Evolutionary conservation across 352 stramenopile genomes (phyloP), one percentile per base, ranked within the genome.

Genomic region (Aphanomyces stellatus): DNA sequence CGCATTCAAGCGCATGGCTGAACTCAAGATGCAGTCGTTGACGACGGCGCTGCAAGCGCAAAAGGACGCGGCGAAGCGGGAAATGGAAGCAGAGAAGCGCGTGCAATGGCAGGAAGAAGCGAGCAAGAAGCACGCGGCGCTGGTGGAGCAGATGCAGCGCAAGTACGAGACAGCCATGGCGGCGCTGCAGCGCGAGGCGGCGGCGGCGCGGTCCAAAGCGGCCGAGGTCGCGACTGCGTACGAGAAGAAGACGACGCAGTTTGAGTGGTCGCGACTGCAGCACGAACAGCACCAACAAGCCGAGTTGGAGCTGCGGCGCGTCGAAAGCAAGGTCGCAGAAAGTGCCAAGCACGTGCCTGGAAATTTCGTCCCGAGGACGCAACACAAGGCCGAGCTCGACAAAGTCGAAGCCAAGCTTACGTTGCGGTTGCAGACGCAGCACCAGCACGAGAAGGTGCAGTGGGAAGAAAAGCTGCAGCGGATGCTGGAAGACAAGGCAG

Each of bases 381-480:
- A 51, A 30, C 55, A 63, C 55, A 63, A 63, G 25, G 55, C 55
- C 19, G 55, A 63, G 28, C 17, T 63, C 0, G 55, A 63, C 34
- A 63, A 61, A 35, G 4, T 61, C 30, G 31, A 31, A 25, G 53
- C 53, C 15, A 31, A 48, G 33, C 15, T 49, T 0, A 51, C 55
- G 34, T 34, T 63, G 8, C 31, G 41, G 40, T 19, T 63, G 5
- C 30, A 63, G 25, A 24, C 34, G 40, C 13, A 17, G 24, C 55
- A 51, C 33, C 11, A 10, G 4, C 31, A 63, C 28, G 55, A 34
- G 27, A 48, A 51, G 31, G 35, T 34, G 11, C 30, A 48, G n/a
- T 63, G 55, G 55, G 19, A 51, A 34, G 22, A 31, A 4, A 28
- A 48, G n/a, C 55, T 46, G 11, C 5, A 35, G 4, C 25, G 15